phyloP scores from a whole-genome alignment of 2,329 filamentous ascomycete species.

The Alternaria sp. region DNA sequence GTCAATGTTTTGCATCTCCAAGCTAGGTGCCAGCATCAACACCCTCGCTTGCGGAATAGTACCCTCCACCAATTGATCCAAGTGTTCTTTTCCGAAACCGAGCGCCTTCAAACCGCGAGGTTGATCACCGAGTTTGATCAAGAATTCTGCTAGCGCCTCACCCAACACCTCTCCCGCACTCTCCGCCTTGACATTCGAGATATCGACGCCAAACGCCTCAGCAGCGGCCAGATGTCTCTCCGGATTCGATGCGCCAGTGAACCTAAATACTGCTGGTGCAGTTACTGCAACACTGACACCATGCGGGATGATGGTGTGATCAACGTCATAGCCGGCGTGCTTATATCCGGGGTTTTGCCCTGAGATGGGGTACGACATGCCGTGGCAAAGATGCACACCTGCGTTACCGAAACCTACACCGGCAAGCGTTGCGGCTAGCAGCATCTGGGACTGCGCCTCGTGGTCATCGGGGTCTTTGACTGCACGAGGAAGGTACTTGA shows the following conservation, averaged over 20 bases:
- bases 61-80: slow-evolving; percentile 88
- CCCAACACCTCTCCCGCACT: slow-evolving; percentile 88
- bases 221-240: slow-evolving; percentile 90
- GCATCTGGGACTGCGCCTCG: slow-evolving; percentile 95
- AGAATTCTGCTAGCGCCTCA: slow-evolving; percentile 83
- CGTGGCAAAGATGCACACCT: slow-evolving; percentile 87
- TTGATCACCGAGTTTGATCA: slow-evolving; percentile 87
- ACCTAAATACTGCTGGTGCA: slow-evolving; percentile 91
- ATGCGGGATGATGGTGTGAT: slow-evolving; percentile 86
- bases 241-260: slow-evolving; percentile 90
- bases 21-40: slow-evolving; percentile 85
- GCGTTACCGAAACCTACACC: slow-evolving; percentile 98
- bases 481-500: slow-evolving; percentile 91
- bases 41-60: slow-evolving; percentile 93
- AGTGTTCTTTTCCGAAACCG: slow-evolving; percentile 78
- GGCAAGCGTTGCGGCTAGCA: slow-evolving; percentile 90
- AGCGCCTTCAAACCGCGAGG: slow-evolving; percentile 84
- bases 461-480: slow-evolving; percentile 88
- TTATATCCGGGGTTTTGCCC: slow-evolving; percentile 92
- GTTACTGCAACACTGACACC: slow-evolving; percentile 95
- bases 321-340: slow-evolving; percentile 84
- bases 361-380: slow-evolving; percentile 98
- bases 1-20: slow-evolving; percentile 62
- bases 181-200: slow-evolving; percentile 85
- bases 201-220: slow-evolving; percentile 89